Conservation (phyloP, 306 rosid species). For the Casuarina equisetifolia region DNA sequence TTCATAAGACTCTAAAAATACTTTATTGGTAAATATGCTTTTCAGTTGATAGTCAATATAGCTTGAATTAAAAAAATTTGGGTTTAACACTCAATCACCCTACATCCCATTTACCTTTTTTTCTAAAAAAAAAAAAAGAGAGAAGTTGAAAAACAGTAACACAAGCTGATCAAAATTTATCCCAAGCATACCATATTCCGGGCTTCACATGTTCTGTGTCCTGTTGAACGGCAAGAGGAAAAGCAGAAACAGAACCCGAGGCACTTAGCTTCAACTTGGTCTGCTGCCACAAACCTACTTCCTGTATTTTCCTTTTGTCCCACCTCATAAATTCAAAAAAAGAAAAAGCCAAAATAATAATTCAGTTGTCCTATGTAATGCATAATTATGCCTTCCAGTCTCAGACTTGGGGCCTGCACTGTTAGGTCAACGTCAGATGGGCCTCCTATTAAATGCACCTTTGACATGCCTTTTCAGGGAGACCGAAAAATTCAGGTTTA, state of each 20-base stretch:
- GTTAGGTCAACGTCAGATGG: conserved; percentile 60
- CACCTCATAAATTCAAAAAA: conserved; percentile 45
- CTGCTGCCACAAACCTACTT: conserved; percentile 36
- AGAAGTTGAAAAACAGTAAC: too few relatives aligned
- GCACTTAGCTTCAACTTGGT: conserved; percentile 48
- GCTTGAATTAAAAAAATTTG: too few relatives aligned
- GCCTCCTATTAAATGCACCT: conserved; percentile 37
- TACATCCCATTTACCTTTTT: too few relatives aligned
- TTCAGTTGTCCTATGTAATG: conserved; percentile 59
- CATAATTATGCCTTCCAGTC: conserved; percentile 41
- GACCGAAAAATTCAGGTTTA: conserved; percentile 14
- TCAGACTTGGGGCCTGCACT: conserved; percentile 40
- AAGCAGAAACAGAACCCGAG: conserved; percentile 52
- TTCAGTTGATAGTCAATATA: too few relatives aligned
- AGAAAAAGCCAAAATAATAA: conserved; percentile 48
- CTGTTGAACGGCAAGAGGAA: conserved; percentile 48
- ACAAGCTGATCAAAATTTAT: too few relatives aligned
- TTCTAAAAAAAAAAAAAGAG: too few relatives aligned
- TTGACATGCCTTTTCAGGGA: conserved; percentile 18
- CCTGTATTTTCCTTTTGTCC: conserved; percentile 44
- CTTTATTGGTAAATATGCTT: too few relatives aligned
- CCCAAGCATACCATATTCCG: too few relatives aligned
- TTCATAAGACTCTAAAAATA: too few relatives aligned
- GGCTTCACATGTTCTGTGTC: conserved; percentile 16
- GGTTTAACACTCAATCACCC: too few relatives aligned